Evolutionary conservation across 495 filamentous ascomycete genomes (phyloP).

Genomic region (Tirmania nivea): DNA sequence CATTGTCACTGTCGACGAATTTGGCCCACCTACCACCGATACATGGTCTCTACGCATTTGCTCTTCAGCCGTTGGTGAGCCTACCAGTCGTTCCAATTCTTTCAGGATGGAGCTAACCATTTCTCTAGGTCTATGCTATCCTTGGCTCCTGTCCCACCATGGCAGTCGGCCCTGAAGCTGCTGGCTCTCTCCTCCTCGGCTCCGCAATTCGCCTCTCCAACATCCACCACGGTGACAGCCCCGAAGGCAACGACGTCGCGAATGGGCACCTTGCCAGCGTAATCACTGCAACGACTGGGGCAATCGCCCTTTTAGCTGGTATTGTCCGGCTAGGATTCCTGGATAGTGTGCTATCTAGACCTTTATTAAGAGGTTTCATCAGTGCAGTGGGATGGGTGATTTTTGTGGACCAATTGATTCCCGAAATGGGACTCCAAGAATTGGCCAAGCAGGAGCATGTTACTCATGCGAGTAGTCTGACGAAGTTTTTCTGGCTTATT

Average conservation of each 20-base stretch:
- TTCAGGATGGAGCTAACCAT: neutral
- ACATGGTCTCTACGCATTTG: slow-evolving; percentile 88
- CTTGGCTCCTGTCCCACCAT: slow-evolving; percentile 79
- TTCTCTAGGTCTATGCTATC: slow-evolving; percentile 44
- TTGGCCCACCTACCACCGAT: slow-evolving; percentile 83
- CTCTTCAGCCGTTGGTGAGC: slow-evolving; percentile 55
- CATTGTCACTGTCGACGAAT: slow-evolving; percentile 79
- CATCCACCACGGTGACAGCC: slow-evolving; percentile 43
- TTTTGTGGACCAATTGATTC: slow-evolving; percentile 79
- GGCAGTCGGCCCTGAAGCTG: slow-evolving; percentile 90
- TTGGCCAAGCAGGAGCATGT: slow-evolving; percentile 36
- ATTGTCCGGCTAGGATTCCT: slow-evolving; percentile 74
- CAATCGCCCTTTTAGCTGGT: slow-evolving; percentile 67
- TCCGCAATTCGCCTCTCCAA: slow-evolving; percentile 53
- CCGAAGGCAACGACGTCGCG: slow-evolving; percentile 45
- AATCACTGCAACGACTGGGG: slow-evolving; percentile 66
- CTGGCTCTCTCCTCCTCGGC: slow-evolving; percentile 74
- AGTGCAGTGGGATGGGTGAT: slow-evolving; percentile 92
- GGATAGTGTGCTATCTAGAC: slow-evolving; percentile 80
- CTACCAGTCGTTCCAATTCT: neutral
- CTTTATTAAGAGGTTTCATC: slow-evolving; percentile 88
- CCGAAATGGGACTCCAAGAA: slow-evolving; percentile 58
- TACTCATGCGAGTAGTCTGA: slow-evolving; percentile 60
- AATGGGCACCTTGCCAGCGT: slow-evolving; percentile 76
- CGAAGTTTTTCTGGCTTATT: slow-evolving; percentile 64